Evolutionary conservation across 2,329 filamentous ascomycete species (phyloP).

Genomic region (Trichoderma sp.): DNA sequence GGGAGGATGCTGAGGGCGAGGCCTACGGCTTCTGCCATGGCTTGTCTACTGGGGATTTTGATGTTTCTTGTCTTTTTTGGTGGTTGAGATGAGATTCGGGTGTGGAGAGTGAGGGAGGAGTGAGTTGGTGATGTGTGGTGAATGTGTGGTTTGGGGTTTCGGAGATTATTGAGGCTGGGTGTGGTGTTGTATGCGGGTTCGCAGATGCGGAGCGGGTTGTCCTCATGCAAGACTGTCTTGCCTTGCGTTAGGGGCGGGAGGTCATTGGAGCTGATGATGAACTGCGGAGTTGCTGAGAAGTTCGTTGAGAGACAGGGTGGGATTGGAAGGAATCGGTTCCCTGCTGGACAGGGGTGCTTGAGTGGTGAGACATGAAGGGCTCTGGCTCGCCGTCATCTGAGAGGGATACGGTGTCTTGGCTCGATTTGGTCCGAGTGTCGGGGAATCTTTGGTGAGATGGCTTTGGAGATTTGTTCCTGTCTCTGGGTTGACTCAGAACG

Average conservation of each 20-base stretch:
- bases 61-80: too few relatives aligned
- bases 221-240: constrained; percentile 10
- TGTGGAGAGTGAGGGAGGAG: too few relatives aligned
- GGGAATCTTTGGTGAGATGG: too few relatives aligned
- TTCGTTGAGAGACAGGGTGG: background rate
- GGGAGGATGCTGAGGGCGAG: constrained; percentile 19
- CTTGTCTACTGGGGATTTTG: background rate
- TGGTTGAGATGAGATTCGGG: background rate
- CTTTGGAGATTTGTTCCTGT: too few relatives aligned
- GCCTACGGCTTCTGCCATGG: constrained; percentile 22
- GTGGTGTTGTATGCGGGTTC: background rate
- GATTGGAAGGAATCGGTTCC: constrained; percentile 18
- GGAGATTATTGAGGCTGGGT: constrained; percentile 1
- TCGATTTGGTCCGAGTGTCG: too few relatives aligned
- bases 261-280: constrained; percentile 1
- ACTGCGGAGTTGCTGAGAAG: background rate
- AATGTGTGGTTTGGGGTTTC: background rate
- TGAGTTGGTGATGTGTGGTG: background rate
- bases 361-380: background rate
- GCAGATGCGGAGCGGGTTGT: background rate
- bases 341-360: constrained; percentile 11
- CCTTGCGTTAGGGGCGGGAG: background rate
- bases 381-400: background rate
- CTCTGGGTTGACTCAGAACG: too few relatives aligned
- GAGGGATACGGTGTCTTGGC: too few relatives aligned